Conservation (phyloP, 2,329 filamentous ascomycete genomes). For the Penicillium carneum region DNA sequence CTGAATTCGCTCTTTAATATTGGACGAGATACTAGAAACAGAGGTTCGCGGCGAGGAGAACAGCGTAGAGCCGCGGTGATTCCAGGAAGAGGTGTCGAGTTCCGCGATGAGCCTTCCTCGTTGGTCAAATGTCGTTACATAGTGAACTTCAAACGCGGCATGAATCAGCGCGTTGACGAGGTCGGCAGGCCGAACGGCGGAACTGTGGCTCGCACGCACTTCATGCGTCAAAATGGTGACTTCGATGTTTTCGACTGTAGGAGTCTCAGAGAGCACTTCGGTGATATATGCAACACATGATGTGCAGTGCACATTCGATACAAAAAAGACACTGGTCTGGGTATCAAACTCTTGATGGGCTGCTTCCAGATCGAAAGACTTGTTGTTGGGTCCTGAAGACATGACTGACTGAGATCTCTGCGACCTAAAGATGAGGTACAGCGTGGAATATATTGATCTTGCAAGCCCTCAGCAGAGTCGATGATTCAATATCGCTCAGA, state of each 20-base stretch:
- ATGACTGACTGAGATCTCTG: constrained; percentile 25
- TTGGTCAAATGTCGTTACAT: constrained; percentile 52
- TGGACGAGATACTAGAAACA: constrained; percentile 30
- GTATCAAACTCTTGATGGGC: constrained; percentile 4
- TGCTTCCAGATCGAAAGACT: constrained; percentile 23
- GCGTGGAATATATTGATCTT: not conserved
- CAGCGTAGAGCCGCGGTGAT: constrained; percentile 39
- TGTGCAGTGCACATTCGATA: constrained; percentile 59
- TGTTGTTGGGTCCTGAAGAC: constrained; percentile 22
- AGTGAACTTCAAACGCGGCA: constrained; percentile 57
- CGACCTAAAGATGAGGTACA: not conserved
- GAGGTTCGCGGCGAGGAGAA: constrained; percentile 33
- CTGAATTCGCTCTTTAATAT: constrained; percentile 31
- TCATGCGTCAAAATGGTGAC: constrained; percentile 55
- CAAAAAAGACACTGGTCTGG: constrained; percentile 49
- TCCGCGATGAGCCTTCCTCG: constrained; percentile 44
- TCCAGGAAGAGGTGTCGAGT: constrained; percentile 45
- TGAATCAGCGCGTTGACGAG: constrained; percentile 52
- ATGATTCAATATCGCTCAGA: not conserved
- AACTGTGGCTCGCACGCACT: constrained; percentile 52
- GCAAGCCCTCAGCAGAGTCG: not conserved
- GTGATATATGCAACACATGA: constrained; percentile 57
- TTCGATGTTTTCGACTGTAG: constrained; percentile 48
- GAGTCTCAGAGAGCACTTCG: constrained; percentile 51
- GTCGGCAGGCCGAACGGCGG: constrained; percentile 40